These are phyloP conservation scores for Rhodosporidiobolus odoratus DNA, from an alignment of 768 basidiomycete species.

Conservation along the genomic window DNA sequence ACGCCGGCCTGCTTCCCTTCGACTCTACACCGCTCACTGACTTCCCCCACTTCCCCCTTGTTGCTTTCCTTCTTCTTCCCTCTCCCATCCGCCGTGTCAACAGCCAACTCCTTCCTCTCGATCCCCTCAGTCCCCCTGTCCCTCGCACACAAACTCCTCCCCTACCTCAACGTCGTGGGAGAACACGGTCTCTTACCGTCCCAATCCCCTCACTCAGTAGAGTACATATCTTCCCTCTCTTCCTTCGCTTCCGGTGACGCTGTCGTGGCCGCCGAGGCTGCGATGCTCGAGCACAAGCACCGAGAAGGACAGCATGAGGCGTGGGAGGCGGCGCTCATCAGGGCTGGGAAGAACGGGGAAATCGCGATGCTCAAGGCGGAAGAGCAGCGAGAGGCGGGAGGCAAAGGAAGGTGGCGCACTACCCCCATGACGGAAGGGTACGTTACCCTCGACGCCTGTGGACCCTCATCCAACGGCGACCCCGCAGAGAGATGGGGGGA, in stretches of 20 bases:
- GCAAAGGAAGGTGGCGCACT: neutral
- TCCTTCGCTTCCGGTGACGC: neutral
- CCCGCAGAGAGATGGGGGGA: slow-evolving; percentile 54
- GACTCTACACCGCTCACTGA: too few relatives aligned
- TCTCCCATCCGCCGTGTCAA: neutral
- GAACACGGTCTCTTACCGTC: slow-evolving; percentile 29
- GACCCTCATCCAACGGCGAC: slow-evolving; percentile 47
- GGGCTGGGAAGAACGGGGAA: too few relatives aligned
- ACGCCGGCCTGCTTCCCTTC: too few relatives aligned
- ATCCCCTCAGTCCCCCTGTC: slow-evolving; percentile 15
- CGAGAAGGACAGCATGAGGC: too few relatives aligned
- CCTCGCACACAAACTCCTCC: slow-evolving; percentile 18
- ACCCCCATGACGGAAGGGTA: slow-evolving; percentile 56
- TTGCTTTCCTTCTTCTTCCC: neutral
- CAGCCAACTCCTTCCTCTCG: slow-evolving; percentile 36
- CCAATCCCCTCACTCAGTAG: neutral
- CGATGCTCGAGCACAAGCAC: slow-evolving; percentile 11
- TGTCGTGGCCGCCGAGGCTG: neutral
- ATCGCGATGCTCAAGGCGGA: too few relatives aligned
- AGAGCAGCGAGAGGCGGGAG: neutral
- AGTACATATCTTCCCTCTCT: neutral
- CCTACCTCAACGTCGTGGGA: slow-evolving; percentile 38
- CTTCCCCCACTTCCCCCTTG: neutral
- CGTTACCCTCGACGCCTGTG: slow-evolving; percentile 59
- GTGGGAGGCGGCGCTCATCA: too few relatives aligned